phyloP scores from a whole-genome alignment of 2,329 filamentous ascomycete genomes.

The Trichoderma afroharzianum region DNA sequence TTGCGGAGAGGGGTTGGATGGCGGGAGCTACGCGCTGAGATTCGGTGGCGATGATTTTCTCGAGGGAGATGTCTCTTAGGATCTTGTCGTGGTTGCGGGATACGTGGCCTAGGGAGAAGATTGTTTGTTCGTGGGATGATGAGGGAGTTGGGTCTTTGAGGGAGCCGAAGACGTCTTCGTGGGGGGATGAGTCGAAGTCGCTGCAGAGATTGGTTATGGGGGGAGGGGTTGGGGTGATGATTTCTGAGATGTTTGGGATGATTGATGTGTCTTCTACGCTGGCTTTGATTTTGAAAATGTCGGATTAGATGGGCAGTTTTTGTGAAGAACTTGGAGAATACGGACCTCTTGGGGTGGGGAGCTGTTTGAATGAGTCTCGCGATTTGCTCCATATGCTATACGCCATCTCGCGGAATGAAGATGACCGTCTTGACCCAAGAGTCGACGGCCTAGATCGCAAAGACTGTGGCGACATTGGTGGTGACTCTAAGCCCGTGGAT shows the following conservation, averaged over 20 bases:
- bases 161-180: neutral
- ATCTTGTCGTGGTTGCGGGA: neutral
- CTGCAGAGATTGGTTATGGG: neutral
- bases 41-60: constrained; percentile 1
- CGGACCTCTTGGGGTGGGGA: neutral
- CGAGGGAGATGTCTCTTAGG: neutral
- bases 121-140: neutral
- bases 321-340: neutral
- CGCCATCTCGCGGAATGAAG: neutral
- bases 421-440: neutral
- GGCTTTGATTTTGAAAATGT: neutral
- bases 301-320: neutral
- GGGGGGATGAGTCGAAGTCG: neutral
- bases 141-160: neutral
- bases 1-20: constrained; percentile 14
- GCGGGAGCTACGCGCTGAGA: neutral
- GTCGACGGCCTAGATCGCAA: neutral
- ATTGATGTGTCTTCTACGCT: constrained; percentile 8
- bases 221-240: neutral
- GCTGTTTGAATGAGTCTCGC: neutral
- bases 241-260: neutral
- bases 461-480: neutral
- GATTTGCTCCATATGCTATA: constrained; percentile 7
- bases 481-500: neutral
- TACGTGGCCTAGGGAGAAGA: neutral